Evolutionary conservation across 2,329 filamentous ascomycete species (phyloP), one percentile per base, ranked within the genome.

Genomic region (Trichophaea hybrida): DNA sequence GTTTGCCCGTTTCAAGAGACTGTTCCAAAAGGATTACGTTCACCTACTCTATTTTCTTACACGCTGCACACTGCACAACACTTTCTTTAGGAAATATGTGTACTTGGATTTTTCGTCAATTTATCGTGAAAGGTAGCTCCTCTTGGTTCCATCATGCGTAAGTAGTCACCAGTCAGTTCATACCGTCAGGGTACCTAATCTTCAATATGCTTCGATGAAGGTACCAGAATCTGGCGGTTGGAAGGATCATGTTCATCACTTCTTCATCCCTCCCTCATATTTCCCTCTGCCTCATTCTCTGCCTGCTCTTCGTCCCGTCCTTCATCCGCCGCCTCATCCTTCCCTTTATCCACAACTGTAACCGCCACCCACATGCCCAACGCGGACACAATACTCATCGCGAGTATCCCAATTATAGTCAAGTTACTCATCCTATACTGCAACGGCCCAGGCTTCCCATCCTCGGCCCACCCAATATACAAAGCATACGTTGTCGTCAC

Each of bases 401-500:
- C 81, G 17, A 95, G 73, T 59, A 95, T 95, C 2, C 84, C 89
- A 60, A 94, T 82, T 88, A 95, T 94, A 67, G 84, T 81, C 66
- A 90, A 75, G 72, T 94, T 95, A 73, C 88, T 94, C 71, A 83
- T 84, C 64, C 86, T 83, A 73, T 85, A 94, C 73, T 84, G 84
- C 68, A 80, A 76, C 7, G 80, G 80, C 0, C 86, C 86, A 0
- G 78, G 74, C n/a, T 73, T 75, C 6, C 81, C 80, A 71, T 95
- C 89, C 48, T 78, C 83, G 1, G 84, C 80, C 89, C 89, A 95
- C 34, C 89, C 89, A 0, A 84, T 84, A 72, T 94, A 95, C 52
- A 95, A 74, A 10, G 89, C 89, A 70, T 94, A 95, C 0, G 89
- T 94, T 1, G 88, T 94, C 58, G 86, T 78, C 61, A 95, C 86